These are phyloP conservation scores for Chrysoporthe puriensis DNA, from an alignment of 2,329 filamentous ascomycete genomes.

Conservation along the genomic window DNA sequence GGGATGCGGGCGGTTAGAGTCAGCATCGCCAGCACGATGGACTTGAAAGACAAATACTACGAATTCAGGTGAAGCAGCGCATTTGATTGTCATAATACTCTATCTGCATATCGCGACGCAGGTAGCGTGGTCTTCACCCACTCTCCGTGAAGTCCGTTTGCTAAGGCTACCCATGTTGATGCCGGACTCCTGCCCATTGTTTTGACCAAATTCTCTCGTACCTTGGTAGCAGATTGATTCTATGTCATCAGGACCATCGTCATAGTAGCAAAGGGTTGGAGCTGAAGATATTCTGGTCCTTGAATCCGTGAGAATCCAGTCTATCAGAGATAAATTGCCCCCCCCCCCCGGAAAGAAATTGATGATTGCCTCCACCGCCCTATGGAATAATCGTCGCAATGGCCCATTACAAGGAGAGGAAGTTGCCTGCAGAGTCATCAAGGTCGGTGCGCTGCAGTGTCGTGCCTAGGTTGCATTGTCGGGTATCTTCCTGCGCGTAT, in stretches of 20 bases:
- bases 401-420: background rate
- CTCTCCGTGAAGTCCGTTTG: background rate
- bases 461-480: background rate
- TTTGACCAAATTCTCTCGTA: background rate
- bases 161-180: background rate
- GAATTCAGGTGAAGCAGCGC: background rate
- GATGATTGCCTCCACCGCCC: background rate
- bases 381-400: background rate
- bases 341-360: background rate
- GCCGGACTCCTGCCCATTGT: background rate
- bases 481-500: background rate
- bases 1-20: background rate
- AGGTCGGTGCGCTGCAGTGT: background rate
- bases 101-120: background rate
- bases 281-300: background rate
- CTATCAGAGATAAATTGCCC: background rate
- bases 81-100: conserved; percentile 6
- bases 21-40: background rate
- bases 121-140: background rate
- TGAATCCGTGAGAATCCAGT: background rate
- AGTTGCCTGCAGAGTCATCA: background rate
- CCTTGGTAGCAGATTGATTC: background rate
- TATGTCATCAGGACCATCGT: background rate
- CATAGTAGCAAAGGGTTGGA: background rate
- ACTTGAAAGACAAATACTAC: background rate